Percentiles rank a stretch among this genome's conserved stretches.
Evolutionary conservation across 371 early-diverging fungal genomes (phyloP).

Genomic region (Synchytrium microbalum): DNA sequence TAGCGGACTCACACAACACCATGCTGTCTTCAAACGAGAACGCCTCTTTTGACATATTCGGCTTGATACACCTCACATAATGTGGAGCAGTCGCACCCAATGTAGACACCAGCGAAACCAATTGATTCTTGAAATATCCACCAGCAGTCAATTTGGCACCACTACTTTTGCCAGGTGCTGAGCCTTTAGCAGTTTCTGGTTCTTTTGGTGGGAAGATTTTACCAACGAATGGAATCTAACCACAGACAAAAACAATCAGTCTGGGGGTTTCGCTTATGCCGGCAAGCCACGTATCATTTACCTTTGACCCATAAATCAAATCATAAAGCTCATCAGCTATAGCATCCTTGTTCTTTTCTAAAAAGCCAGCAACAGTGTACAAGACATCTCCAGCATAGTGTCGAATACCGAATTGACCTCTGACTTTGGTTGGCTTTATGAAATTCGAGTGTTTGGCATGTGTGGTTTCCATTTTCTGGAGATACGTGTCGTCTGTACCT

Average conservation of each 20-base stretch:
- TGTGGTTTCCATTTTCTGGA: constrained; percentile 30
- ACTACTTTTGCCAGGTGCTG: constrained; percentile 3
- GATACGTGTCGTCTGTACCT: constrained; percentile 47
- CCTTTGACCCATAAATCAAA: constrained; percentile 28
- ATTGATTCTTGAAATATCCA: constrained; percentile 28
- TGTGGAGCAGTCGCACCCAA: constrained; percentile 34
- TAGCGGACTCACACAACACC: constrained; percentile 30
- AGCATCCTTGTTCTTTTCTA: constrained; percentile 62
- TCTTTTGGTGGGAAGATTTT: constrained; percentile 25
- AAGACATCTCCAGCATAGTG: constrained; percentile 64
- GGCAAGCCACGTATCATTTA: constrained; percentile 1
- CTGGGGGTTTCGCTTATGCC: background rate
- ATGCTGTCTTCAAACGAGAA: constrained; percentile 38
- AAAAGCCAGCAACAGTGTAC: constrained; percentile 50
- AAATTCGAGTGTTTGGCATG: constrained; percentile 33
- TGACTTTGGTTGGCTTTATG: constrained; percentile 32
- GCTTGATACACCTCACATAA: constrained; percentile 65
- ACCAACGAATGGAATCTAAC: constrained; percentile 19
- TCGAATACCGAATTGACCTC: constrained; percentile 41
- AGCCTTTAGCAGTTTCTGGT: constrained; percentile 7
- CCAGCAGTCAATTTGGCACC: constrained; percentile 34
- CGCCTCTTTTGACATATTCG: constrained; percentile 49
- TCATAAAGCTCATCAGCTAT: constrained; percentile 44
- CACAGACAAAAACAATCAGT: background rate
- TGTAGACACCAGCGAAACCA: constrained; percentile 30